A percentile compares a stretch with the other conserved stretches of the same genome.
These are phyloP conservation scores for Gossypium trilobum DNA, from an alignment of 441 rosid genomes.

Conservation along the genomic window DNA sequence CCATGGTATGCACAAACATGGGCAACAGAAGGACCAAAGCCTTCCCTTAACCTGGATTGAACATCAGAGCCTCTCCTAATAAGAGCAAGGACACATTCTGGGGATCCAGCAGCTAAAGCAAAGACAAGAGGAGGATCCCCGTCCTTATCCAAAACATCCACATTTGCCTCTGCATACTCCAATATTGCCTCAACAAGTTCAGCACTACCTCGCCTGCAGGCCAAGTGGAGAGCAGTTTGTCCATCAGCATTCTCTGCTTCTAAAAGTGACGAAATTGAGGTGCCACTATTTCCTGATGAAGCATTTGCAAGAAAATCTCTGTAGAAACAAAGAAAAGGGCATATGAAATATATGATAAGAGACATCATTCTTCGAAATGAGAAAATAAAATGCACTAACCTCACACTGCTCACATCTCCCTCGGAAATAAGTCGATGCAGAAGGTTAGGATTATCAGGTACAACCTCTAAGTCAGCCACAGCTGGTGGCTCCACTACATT, in stretches of 20 bases:
- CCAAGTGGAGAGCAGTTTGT: slow-evolving; percentile 93
- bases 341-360: slow-evolving; percentile 13
- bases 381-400: slow-evolving; percentile 40
- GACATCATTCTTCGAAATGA: slow-evolving; percentile 11
- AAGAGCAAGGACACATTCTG: slow-evolving; percentile 86
- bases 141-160: slow-evolving; percentile 85
- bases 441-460: slow-evolving; percentile 47
- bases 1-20: slow-evolving; percentile 99
- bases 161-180: slow-evolving; percentile 60
- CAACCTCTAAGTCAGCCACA: slow-evolving; percentile 36
- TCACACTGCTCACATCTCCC: slow-evolving; percentile 71
- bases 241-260: slow-evolving; percentile 91
- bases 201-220: slow-evolving; percentile 92
- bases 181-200: slow-evolving; percentile 78
- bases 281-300: slow-evolving; percentile 43
- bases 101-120: slow-evolving; percentile 97
- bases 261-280: slow-evolving; percentile 45
- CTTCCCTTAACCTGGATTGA: slow-evolving; percentile 80
- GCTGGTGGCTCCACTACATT: slow-evolving; percentile 45
- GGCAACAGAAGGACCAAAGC: slow-evolving; percentile 91
- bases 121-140: slow-evolving; percentile 98
- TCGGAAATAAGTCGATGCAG: slow-evolving; percentile 72
- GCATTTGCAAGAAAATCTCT: slow-evolving; percentile 76
- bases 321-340: slow-evolving; percentile 16
- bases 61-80: slow-evolving; percentile 74